Percentiles rank a stretch among this genome's conserved stretches.
Evolutionary conservation across 73 alveolate genomes (phyloP).

Genomic region (Breviolum minutum): DNA sequence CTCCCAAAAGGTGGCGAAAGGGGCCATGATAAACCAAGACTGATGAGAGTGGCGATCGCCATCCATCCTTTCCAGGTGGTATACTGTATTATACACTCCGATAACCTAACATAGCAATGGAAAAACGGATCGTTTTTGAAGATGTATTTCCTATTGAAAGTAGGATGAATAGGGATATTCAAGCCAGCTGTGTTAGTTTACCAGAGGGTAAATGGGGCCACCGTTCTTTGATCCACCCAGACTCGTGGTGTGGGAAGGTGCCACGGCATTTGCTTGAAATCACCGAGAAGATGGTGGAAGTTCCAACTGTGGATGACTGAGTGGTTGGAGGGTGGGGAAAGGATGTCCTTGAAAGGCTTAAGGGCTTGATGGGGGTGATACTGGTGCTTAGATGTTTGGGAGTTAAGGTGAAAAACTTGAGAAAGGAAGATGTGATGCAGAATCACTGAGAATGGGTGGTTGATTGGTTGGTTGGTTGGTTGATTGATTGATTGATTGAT

Average conservation of each 20-base stretch:
- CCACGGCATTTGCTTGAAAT: conserved; percentile 69
- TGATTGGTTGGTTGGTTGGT: neutral
- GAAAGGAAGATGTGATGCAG: too few relatives aligned
- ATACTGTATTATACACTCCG: too few relatives aligned
- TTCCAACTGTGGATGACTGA: conserved; percentile 21
- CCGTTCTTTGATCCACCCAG: neutral
- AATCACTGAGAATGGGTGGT: neutral
- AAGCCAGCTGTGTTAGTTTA: neutral
- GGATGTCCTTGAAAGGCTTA: neutral
- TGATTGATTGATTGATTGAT: too few relatives aligned
- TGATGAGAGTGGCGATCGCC: too few relatives aligned
- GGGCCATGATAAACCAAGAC: too few relatives aligned
- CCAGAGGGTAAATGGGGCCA: neutral
- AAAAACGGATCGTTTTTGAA: too few relatives aligned
- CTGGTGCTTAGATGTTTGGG: neutral
- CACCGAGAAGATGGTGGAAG: conserved; percentile 85
- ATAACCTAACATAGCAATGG: too few relatives aligned
- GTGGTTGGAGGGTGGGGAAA: neutral
- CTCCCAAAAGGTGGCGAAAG: too few relatives aligned
- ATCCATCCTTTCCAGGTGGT: too few relatives aligned
- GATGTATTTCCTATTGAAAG: too few relatives aligned
- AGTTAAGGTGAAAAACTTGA: neutral
- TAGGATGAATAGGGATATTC: neutral
- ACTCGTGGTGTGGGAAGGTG: neutral
- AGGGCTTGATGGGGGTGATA: too few relatives aligned